Conservation (phyloP, 345 rosid genomes). For the Citrus mangshanensis region DNA sequence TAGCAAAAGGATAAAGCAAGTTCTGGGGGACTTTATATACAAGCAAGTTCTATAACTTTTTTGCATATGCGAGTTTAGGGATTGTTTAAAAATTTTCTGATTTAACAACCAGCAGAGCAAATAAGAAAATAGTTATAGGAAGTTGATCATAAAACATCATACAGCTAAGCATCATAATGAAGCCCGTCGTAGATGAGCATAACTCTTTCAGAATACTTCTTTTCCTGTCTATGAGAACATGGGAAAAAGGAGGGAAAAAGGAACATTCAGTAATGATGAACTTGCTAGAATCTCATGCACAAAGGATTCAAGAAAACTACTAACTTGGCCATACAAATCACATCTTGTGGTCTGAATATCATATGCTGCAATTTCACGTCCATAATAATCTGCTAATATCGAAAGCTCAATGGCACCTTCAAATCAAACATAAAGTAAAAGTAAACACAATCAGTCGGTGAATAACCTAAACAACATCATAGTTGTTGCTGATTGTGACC, state of each 20-base stretch:
- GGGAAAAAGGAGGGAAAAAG: not conserved
- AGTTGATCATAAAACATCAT: conserved; percentile 29
- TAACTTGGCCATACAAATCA: conserved; percentile 95
- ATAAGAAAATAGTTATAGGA: not conserved
- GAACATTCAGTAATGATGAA: not conserved
- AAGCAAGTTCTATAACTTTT: not conserved
- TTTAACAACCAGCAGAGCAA: not conserved
- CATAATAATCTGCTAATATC: conserved; percentile 76
- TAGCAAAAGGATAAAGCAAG: too few species aligned
- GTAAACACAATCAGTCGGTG: not conserved
- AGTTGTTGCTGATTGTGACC: not conserved
- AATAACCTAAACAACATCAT: not conserved
- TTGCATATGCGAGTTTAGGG: not conserved
- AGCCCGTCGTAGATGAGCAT: conserved; percentile 93
- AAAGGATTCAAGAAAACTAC: not conserved
- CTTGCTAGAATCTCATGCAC: not conserved
- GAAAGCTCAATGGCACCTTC: conserved; percentile 96
- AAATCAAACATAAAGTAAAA: conserved; percentile 4
- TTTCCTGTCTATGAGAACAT: conserved; percentile 47
- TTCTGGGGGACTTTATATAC: not conserved
- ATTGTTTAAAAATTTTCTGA: not conserved
- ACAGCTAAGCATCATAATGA: conserved; percentile 96
- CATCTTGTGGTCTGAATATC: conserved; percentile 88
- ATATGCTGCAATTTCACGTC: conserved; percentile 84
- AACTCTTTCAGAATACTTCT: conserved; percentile 65